Percentiles rank a stretch among this genome's conserved stretches.
phyloP scores from a whole-genome alignment of 2,329 filamentous ascomycete genomes.

The Graphilbum sp. region DNA sequence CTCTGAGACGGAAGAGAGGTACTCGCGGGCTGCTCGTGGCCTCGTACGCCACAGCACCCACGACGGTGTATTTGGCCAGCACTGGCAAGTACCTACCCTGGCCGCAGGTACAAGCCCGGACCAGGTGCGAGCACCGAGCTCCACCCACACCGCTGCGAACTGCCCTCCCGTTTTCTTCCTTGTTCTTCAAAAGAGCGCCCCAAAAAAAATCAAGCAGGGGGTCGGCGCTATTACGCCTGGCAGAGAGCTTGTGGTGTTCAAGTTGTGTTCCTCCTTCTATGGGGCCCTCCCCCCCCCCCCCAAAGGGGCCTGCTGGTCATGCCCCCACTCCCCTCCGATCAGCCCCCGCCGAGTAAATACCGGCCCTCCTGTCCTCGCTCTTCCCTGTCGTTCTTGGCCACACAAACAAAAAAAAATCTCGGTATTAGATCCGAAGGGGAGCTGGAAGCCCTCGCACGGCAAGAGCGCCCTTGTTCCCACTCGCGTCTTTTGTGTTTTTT shows the following conservation, averaged over 20 bases:
- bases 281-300: neutral
- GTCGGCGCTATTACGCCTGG: no score
- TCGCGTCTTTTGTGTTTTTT: neutral
- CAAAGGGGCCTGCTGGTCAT: neutral
- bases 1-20: neutral
- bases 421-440: neutral
- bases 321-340: slow-evolving; percentile 1
- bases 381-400: neutral
- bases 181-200: neutral
- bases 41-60: no score
- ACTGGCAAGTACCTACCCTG: no score
- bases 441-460: neutral
- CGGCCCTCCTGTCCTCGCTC: neutral
- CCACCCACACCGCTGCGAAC: neutral
- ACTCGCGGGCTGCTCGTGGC: no score
- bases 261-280: neutral
- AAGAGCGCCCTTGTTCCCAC: neutral
- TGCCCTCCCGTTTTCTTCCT: neutral
- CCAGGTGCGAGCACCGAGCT: neutral
- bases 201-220: neutral
- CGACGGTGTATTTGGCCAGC: no score
- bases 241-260: no score
- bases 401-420: neutral
- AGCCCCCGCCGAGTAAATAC: neutral
- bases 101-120: no score